Percentiles rank a stretch among this genome's conserved stretches.
These are phyloP conservation scores for Penicillium simplicissimum DNA, from an alignment of 495 filamentous ascomycete species.

Conservation along the genomic window DNA sequence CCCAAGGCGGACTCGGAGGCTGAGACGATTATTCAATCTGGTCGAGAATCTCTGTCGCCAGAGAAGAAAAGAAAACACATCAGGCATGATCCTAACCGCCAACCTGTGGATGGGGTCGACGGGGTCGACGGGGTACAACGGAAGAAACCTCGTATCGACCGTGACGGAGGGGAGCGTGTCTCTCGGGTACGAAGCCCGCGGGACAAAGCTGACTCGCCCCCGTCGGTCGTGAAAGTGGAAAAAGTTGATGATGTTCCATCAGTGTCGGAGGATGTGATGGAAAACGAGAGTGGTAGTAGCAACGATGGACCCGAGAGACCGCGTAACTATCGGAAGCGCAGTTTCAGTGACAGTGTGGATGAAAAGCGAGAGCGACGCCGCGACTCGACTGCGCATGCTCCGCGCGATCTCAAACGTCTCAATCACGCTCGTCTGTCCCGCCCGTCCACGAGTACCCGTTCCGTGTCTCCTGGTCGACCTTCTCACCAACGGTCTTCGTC, in stretches of 20 bases:
- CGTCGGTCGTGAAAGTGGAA: slow-evolving; percentile 41
- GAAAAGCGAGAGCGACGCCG: slow-evolving; percentile 34
- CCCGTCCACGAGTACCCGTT: slow-evolving; percentile 53
- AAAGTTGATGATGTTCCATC: slow-evolving; percentile 36
- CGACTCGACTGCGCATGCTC: slow-evolving; percentile 23
- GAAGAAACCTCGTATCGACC: slow-evolving; percentile 38
- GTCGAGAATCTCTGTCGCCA: slow-evolving; percentile 68
- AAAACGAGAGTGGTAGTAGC: slow-evolving; percentile 18
- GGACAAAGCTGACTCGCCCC: slow-evolving; percentile 25
- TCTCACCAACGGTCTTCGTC: slow-evolving; percentile 65
- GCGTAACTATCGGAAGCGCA: slow-evolving; percentile 39
- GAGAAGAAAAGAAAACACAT: slow-evolving; percentile 68
- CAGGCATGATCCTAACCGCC: slow-evolving; percentile 59
- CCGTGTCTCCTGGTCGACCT: slow-evolving; percentile 59
- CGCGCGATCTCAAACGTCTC: slow-evolving; percentile 31
- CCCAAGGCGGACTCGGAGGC: slow-evolving; percentile 70
- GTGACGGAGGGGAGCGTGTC: slow-evolving; percentile 24
- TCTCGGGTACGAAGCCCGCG: slow-evolving; percentile 31
- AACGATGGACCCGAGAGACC: slow-evolving; percentile 20
- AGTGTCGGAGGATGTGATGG: slow-evolving; percentile 25
- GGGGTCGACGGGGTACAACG: slow-evolving; percentile 42
- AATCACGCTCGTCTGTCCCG: slow-evolving; percentile 31
- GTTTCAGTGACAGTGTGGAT: slow-evolving; percentile 45
- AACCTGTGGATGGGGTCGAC: slow-evolving; percentile 36
- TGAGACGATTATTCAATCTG: slow-evolving; percentile 76